These are phyloP conservation scores for Candida succiphila DNA, from an alignment of 805 yeast genomes.

Conservation along the genomic window DNA sequence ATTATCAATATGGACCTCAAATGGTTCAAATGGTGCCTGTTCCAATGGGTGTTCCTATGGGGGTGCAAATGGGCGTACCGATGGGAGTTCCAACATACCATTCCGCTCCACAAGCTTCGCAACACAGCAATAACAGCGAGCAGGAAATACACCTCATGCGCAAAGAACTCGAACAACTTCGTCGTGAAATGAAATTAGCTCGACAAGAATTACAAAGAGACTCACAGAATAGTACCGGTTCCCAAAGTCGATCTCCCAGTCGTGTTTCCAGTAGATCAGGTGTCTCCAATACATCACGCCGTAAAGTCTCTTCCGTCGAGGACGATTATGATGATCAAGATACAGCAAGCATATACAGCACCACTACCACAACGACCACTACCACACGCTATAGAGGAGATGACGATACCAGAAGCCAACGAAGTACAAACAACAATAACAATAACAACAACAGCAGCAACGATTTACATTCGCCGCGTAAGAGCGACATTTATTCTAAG, in stretches of 20 bases:
- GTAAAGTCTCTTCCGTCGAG: too few relatives aligned
- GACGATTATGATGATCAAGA: too few relatives aligned
- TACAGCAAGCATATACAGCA: too few relatives aligned
- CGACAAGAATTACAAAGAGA: too few relatives aligned
- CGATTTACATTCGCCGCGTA: constrained; percentile 1
- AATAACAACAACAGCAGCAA: constrained; percentile 3
- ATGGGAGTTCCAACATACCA: too few relatives aligned
- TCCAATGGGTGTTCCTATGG: not conserved
- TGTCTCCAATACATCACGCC: too few relatives aligned
- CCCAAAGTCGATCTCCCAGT: not conserved
- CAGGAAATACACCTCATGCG: too few relatives aligned
- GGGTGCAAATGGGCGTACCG: too few relatives aligned
- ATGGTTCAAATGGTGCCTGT: not conserved
- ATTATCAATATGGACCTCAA: not conserved
- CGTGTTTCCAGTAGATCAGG: constrained; percentile 4
- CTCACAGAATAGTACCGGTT: too few relatives aligned
- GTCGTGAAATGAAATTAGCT: constrained; percentile 2
- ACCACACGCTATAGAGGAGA: constrained; percentile 1
- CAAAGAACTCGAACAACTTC: constrained; percentile 7
- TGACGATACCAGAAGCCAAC: constrained; percentile 2
- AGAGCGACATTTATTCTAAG: not conserved
- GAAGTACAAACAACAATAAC: constrained; percentile 4
- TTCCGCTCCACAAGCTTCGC: too few relatives aligned
- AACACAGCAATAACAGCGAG: too few relatives aligned
- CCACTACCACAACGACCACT: constrained; percentile 7